These are phyloP conservation scores for Glycine latifolia DNA, from an alignment of 306 rosid species.

Conservation along the genomic window DNA sequence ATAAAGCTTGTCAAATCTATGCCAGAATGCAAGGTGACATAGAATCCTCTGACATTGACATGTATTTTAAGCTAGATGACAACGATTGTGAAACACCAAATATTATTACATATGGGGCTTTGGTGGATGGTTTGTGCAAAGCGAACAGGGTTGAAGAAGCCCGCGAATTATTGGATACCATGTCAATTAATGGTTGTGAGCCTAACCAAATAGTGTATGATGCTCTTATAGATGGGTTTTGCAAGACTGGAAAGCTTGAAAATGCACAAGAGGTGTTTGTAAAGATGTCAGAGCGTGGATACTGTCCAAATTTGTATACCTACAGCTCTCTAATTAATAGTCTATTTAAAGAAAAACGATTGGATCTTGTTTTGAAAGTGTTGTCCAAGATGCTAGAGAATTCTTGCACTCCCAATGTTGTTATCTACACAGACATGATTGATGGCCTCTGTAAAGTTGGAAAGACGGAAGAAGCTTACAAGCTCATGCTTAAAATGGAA, in stretches of 20 bases:
- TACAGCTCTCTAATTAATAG: constrained; percentile 84
- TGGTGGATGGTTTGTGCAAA: constrained; percentile 94
- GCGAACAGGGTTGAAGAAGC: constrained; percentile 80
- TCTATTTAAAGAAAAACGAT: constrained; percentile 74
- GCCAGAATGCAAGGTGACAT: constrained; percentile 74
- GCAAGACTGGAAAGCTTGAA: constrained; percentile 80
- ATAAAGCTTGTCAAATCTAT: constrained; percentile 81
- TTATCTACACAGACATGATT: constrained; percentile 88
- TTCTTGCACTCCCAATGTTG: constrained; percentile 83
- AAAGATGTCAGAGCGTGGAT: constrained; percentile 80
- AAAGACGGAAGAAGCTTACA: constrained; percentile 81
- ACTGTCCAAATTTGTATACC: constrained; percentile 75
- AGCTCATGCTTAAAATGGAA: constrained; percentile 86
- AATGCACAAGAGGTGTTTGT: constrained; percentile 81
- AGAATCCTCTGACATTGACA: constrained; percentile 66
- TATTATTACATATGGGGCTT: constrained; percentile 80
- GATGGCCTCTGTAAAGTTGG: constrained; percentile 88
- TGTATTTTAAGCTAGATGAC: constrained; percentile 65
- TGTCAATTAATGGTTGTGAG: constrained; percentile 74
- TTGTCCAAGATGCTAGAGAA: constrained; percentile 83
- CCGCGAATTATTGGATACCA: constrained; percentile 64
- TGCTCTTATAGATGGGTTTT: constrained; percentile 88
- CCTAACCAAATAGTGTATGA: constrained; percentile 79
- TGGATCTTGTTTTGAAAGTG: constrained; percentile 82
- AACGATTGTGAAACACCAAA: constrained; percentile 59